Percentiles rank a stretch among this genome's conserved stretches.
Conservation (phyloP, 73 alveolate genomes). For the Symbiodinium pilosum region DNA sequence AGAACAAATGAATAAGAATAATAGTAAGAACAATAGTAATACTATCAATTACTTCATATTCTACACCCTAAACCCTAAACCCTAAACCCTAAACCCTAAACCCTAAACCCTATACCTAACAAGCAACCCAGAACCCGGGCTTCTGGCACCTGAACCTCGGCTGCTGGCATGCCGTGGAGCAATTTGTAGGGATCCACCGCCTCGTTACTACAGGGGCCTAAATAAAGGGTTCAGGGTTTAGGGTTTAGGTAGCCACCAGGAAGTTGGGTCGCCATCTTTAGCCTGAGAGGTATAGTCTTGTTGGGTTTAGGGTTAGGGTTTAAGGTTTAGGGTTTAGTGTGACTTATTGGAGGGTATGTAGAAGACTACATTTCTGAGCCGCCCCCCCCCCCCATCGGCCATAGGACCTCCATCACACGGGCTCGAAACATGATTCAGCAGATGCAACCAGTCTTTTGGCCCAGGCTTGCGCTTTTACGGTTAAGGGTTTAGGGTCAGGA, state of each 20-base stretch:
- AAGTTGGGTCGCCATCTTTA: background rate
- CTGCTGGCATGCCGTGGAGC: slow-evolving; percentile 57
- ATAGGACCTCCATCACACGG: no score
- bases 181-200: slow-evolving; percentile 74
- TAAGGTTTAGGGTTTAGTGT: background rate
- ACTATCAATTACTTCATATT: background rate
- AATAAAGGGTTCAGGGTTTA: background rate
- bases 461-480: no score
- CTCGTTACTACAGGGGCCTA: background rate
- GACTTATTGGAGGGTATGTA: no score
- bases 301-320: background rate
- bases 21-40: no score
- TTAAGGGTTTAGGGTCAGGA: no score
- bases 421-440: no score
- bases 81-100: background rate
- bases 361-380: no score
- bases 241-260: background rate
- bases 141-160: background rate
- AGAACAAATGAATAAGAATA: no score
- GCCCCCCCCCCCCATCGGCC: no score
- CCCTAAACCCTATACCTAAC: background rate
- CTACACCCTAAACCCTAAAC: background rate
- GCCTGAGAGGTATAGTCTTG: background rate
- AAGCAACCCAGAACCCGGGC: background rate
- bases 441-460: no score